These are phyloP conservation scores for Stevia rebaudiana DNA, from an alignment of 140 eudicot species.

Conservation along the genomic window DNA sequence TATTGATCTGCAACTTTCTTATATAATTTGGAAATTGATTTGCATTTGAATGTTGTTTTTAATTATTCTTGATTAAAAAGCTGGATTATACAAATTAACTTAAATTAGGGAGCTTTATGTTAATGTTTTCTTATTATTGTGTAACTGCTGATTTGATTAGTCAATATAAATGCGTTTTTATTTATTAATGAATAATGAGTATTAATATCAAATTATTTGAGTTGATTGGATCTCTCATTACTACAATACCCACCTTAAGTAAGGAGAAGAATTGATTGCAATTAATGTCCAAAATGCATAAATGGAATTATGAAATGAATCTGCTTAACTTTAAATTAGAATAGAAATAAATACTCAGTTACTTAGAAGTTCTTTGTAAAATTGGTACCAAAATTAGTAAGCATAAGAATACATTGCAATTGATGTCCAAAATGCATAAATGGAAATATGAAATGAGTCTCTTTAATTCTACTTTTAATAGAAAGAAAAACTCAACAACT, in stretches of 20 bases:
- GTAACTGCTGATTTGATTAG: constrained; percentile 4
- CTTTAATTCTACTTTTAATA: no score
- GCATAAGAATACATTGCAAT: not conserved
- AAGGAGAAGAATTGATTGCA: no score
- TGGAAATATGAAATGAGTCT: constrained; percentile 6
- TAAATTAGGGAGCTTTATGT: not conserved
- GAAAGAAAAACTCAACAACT: not conserved
- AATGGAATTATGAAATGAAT: no score
- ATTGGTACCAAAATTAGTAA: not conserved
- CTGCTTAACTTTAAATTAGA: no score
- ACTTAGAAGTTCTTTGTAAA: no score
- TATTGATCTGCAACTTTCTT: constrained; percentile 21
- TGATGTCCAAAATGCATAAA: constrained; percentile 4
- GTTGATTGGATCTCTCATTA: not conserved
- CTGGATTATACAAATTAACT: not conserved
- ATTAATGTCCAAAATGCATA: no score
- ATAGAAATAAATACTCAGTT: no score
- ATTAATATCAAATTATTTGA: not conserved
- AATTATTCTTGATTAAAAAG: not conserved
- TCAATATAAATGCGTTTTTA: not conserved
- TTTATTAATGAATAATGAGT: not conserved
- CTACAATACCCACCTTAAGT: no score
- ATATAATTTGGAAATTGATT: not conserved
- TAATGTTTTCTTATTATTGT: not conserved
- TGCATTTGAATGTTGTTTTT: not conserved